A percentile compares a stretch with the other conserved stretches of the same genome.
These are phyloP conservation scores for Mycocentrospora acerina DNA, from an alignment of 2,329 filamentous ascomycete genomes.

Conservation along the genomic window DNA sequence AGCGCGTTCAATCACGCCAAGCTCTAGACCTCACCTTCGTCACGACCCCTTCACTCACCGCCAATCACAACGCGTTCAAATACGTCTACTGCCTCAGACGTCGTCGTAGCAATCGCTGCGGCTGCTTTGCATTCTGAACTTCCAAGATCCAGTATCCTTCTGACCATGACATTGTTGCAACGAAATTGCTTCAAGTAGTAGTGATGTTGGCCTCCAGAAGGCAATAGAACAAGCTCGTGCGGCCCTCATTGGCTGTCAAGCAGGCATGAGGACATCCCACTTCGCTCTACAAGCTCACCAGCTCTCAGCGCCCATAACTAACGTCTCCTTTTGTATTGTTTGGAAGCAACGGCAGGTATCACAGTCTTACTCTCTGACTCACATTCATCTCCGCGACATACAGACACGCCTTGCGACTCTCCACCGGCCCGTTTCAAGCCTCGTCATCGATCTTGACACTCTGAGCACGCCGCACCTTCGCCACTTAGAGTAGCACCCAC, in stretches of 20 bases:
- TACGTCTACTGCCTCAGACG: slow-evolving; percentile 1
- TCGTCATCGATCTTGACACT: slow-evolving; percentile 33
- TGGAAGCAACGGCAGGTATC: slow-evolving; percentile 10
- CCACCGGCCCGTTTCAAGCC: slow-evolving; percentile 26
- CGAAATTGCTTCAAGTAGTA: slow-evolving; percentile 14
- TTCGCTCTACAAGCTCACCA: too few species aligned
- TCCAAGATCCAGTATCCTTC: slow-evolving; percentile 9
- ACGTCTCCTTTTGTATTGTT: slow-evolving; percentile 1
- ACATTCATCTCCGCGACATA: slow-evolving; percentile 13
- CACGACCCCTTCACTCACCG: slow-evolving; percentile 20
- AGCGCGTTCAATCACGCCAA: slow-evolving; percentile 8
- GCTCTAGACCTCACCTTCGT: slow-evolving; percentile 1
- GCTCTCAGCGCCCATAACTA: too few species aligned
- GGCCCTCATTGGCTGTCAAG: slow-evolving; percentile 28
- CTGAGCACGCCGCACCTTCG: slow-evolving; percentile 12
- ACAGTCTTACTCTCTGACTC: slow-evolving; percentile 18
- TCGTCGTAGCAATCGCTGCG: slow-evolving; percentile 22
- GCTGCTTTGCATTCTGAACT: not conserved
- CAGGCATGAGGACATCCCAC: slow-evolving; percentile 20
- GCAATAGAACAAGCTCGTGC: slow-evolving; percentile 29
- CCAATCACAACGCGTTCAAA: slow-evolving; percentile 6
- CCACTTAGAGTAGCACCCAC: slow-evolving; percentile 16
- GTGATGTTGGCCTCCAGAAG: slow-evolving; percentile 21
- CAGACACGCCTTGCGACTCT: slow-evolving; percentile 9
- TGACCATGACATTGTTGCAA: slow-evolving; percentile 8